These are phyloP conservation scores for Cutaneotrichosporon curvatum DNA, from an alignment of 1,284 basidiomycete species.

Conservation along the genomic window DNA sequence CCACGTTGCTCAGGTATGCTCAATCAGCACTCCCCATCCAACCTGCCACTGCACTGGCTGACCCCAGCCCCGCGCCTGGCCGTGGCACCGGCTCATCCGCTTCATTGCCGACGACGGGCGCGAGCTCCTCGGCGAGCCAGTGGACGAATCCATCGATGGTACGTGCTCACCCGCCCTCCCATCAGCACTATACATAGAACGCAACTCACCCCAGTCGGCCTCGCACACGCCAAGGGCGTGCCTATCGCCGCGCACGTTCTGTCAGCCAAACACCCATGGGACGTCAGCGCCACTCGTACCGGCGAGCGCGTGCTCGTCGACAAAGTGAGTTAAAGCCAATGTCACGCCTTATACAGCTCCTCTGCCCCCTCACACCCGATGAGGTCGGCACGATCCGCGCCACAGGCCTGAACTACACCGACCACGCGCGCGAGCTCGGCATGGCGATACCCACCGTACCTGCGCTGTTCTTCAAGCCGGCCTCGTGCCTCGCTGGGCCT, in stretches of 20 bases:
- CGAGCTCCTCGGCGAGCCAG: slow-evolving; percentile 25
- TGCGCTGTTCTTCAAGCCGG: slow-evolving; percentile 72
- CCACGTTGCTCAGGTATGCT: too few relatives aligned
- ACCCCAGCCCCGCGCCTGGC: background rate
- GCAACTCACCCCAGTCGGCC: slow-evolving; percentile 27
- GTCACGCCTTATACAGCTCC: slow-evolving; percentile 17
- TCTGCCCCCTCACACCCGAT: slow-evolving; percentile 31
- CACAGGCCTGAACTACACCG: slow-evolving; percentile 31
- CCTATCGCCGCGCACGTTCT: slow-evolving; percentile 22
- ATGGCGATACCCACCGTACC: slow-evolving; percentile 53
- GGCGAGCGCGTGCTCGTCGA: slow-evolving; percentile 1
- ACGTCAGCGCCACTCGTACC: background rate
- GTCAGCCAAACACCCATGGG: slow-evolving; percentile 18
- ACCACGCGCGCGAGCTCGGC: slow-evolving; percentile 22
- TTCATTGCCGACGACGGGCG: slow-evolving; percentile 22
- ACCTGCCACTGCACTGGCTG: too few relatives aligned
- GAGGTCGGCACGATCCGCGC: slow-evolving; percentile 30
- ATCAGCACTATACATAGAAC: background rate
- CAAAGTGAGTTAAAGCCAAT: background rate
- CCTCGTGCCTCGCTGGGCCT: slow-evolving; percentile 63
- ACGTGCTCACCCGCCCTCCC: too few relatives aligned
- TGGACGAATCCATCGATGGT: slow-evolving; percentile 30
- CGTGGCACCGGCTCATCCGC: slow-evolving; percentile 28
- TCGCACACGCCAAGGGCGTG: slow-evolving; percentile 22
- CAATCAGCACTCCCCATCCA: too few relatives aligned